Base-by-base conservation (phyloP, 2,329 filamentous ascomycete genomes). In the Arthrobotrys pseudoclavata region DNA sequence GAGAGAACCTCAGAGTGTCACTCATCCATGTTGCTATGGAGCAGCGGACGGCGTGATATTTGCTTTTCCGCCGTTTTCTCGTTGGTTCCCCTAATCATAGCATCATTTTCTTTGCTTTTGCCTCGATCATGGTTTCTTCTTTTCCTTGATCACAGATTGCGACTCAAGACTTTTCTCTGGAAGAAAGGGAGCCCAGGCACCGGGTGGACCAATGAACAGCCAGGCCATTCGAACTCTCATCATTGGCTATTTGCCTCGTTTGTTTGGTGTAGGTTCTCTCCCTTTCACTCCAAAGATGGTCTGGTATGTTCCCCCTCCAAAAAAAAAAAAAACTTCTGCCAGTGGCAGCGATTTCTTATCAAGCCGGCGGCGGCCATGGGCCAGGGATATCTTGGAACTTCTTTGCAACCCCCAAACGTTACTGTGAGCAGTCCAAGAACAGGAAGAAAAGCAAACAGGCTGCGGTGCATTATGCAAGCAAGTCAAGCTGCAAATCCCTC, bases 401-500 rank as follows among this genome's bases (percentile, higher is more conserved):
- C 70, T 6, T 45, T 55, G 63, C 34, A 55, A 68, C 72, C 66
- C 72, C 72, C 72, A 69, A 64, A 76, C 34, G 47, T 15, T 12
- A 13, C 12, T 40, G 7, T 9, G 31, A 34, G 31, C 29, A 9
- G 4, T 52, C 47, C 40, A 22, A 48, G 29, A 68, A 62, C 22
- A 68, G 62, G 24, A 40, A 53, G 26, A 69, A 69, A 69, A 69
- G 66, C 66, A 69, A 68, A 67, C 57, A 60, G 29, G 42, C 45
- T 29, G 60, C 70, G 45, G 45, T 62, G 57, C 24, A 60, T 69
- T 37, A 55, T 63, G 64, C 47, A 76, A 64, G 60, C 60, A 72
- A 69, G 37, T 76, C 60, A 40, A 70, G 29, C 72, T 66, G 64
- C 72, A 76, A 76, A 76, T 76, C 72, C 72, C 72, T 76, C 72